These are phyloP conservation scores for Chamaecrista fasciculata DNA, from an alignment of 306 rosid species.

Conservation along the genomic window DNA sequence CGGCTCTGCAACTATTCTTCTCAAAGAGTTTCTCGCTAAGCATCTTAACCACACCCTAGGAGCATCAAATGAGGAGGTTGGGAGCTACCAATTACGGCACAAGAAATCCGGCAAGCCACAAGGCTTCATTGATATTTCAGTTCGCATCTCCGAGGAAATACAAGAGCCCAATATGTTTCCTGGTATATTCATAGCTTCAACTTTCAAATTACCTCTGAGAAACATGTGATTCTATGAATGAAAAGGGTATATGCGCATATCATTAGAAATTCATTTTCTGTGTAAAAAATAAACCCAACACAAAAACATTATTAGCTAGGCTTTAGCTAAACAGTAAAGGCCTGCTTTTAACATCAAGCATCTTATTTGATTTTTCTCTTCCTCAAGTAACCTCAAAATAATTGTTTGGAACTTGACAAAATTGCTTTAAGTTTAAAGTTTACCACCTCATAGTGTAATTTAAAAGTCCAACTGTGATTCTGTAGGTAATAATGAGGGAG, in stretches of 20 bases:
- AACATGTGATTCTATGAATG: no score
- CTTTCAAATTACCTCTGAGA: conserved; percentile 6
- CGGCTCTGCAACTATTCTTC: conserved; percentile 59
- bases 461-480: background rate
- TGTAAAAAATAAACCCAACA: no score
- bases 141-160: conserved; percentile 50
- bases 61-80: conserved; percentile 47
- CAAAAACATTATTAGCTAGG: no score
- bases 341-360: conserved; percentile 19
- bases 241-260: no score
- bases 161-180: conserved; percentile 44
- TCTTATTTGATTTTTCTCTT: background rate
- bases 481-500: conserved; percentile 47
- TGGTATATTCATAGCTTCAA: conserved; percentile 48
- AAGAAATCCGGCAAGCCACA: conserved; percentile 60
- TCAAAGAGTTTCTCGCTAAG: conserved; percentile 65
- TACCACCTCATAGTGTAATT: conserved; percentile 4
- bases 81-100: conserved; percentile 69
- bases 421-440: background rate
- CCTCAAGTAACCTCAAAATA: background rate
- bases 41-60: conserved; percentile 36
- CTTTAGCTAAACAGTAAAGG: conserved; percentile 18
- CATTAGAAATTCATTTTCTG: no score
- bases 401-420: background rate
- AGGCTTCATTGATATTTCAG: conserved; percentile 68